phyloP scores from a whole-genome alignment of 441 rosid species.

The Pelargonium australe region DNA sequence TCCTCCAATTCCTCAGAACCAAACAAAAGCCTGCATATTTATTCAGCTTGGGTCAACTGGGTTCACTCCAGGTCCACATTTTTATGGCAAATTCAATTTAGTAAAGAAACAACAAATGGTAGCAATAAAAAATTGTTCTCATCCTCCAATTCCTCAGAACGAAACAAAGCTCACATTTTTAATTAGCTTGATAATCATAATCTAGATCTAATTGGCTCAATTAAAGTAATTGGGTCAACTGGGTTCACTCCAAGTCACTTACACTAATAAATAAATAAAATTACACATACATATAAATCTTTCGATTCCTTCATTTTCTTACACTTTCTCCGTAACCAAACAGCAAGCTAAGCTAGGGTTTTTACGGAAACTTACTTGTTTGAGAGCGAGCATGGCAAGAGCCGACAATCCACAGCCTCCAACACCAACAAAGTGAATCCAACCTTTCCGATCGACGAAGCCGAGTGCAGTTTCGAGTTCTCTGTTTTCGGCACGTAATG shows the following conservation, averaged over 20 bases:
- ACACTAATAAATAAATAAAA: background rate
- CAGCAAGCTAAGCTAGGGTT: background rate
- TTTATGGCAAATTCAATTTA: too few species aligned
- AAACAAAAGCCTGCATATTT: background rate
- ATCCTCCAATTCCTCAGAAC: too few species aligned
- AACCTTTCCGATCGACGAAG: slow-evolving; percentile 16
- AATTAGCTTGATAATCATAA: too few species aligned
- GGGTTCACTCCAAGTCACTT: background rate
- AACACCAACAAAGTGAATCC: slow-evolving; percentile 32
- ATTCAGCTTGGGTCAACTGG: background rate
- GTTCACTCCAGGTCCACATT: too few species aligned
- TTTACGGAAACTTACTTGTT: slow-evolving; percentile 18
- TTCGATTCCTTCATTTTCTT: slow-evolving; percentile 8
- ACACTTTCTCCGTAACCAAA: background rate
- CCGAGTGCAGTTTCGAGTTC: slow-evolving; percentile 9
- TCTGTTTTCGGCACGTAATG: background rate
- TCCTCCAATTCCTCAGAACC: background rate
- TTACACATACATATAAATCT: background rate
- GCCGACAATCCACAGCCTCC: slow-evolving; percentile 32
- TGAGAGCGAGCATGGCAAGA: slow-evolving; percentile 28
- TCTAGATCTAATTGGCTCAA: background rate
- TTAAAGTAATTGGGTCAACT: background rate
- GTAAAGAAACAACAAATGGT: too few species aligned
- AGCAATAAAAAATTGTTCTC: too few species aligned
- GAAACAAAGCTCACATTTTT: too few species aligned